Percentiles rank a stretch among this genome's conserved stretches.
Conservation (phyloP, 1,139 yeast species). For the Candida freyschussii region DNA sequence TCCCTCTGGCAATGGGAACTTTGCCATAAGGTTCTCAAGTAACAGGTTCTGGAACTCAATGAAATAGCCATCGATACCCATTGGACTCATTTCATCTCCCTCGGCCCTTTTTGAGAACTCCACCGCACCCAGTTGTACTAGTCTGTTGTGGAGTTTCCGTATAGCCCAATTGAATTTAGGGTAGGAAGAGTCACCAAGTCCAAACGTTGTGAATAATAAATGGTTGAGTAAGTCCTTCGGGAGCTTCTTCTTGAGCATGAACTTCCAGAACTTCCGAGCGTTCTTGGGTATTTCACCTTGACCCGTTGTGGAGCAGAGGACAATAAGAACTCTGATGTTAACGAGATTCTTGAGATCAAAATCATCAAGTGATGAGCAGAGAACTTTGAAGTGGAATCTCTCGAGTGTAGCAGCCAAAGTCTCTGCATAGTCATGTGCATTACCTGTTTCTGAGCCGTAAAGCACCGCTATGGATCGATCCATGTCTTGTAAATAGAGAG, state of each 20-base stretch:
- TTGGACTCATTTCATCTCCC: slow-evolving; percentile 77
- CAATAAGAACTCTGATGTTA: slow-evolving; percentile 47
- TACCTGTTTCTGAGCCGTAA: slow-evolving; percentile 93
- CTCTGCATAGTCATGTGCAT: slow-evolving; percentile 80
- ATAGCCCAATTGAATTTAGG: slow-evolving; percentile 84
- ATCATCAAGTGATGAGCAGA: slow-evolving; percentile 55
- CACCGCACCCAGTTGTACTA: slow-evolving; percentile 73
- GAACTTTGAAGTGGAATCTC: slow-evolving; percentile 50
- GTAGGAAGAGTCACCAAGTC: slow-evolving; percentile 93
- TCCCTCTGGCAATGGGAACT: slow-evolving; percentile 34
- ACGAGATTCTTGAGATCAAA: slow-evolving; percentile 49
- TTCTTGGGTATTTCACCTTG: slow-evolving; percentile 92
- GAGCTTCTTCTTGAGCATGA: slow-evolving; percentile 61
- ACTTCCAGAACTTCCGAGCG: slow-evolving; percentile 66
- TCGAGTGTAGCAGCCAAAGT: slow-evolving; percentile 53
- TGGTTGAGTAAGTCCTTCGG: slow-evolving; percentile 62
- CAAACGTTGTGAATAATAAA: slow-evolving; percentile 66
- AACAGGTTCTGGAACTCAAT: slow-evolving; percentile 65
- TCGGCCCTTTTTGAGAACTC: slow-evolving; percentile 75
- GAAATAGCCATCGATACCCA: slow-evolving; percentile 75
- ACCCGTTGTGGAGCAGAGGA: slow-evolving; percentile 88
- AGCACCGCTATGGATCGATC: slow-evolving; percentile 47
- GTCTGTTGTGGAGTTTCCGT: slow-evolving; percentile 71
- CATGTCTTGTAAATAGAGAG: no score
- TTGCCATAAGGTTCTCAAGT: slow-evolving; percentile 37